Base-by-base conservation (phyloP, 2,329 filamentous ascomycete genomes). In the Cercospora citrullina region DNA sequence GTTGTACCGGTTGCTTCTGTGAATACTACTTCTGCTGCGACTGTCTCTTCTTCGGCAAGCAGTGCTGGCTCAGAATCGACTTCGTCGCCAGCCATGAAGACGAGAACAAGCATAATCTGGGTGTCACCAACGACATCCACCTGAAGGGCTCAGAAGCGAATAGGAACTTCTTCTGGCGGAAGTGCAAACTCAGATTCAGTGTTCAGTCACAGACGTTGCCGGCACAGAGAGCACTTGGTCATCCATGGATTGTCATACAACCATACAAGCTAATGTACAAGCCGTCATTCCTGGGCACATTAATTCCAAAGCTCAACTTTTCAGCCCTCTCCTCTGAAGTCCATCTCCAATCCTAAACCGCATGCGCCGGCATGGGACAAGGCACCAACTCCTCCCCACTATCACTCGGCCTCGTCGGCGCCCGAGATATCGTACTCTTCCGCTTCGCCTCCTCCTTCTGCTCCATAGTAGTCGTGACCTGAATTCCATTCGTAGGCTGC, bases 381-480 rank as follows among this genome's bases (percentile, higher is more conserved):
- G 55, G 55, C 30, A 59, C 55, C n/a, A 66, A 31, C n/a, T 66
- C 42, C 18, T 62, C 58, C 14, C 48, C 59, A 26, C 42, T 62
- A 21, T 66, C 64, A 61, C 60, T 51, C 3, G 33, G 36, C 26
- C 42, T 45, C 36, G 28, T 31, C 30, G 55, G 55, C 9, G 30
- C 28, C 16, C 55, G 28, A 8, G 23, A 36, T 12, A 59, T 36
- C 21, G 45, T 55, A n/a, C 64, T 61, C 57, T 60, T 45, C 36
- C 60, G n/a, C 39, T 65, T 65, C 55, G 60, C 51, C 9, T 51
- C 39, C 39, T 68, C 61, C 14, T 63, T 48, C 42, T 64, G 60
- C 31, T 68, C 66, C 61, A 68, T 62, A 5, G 59, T 60, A 14
- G 66, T 68, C 2, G 66, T 68, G 9, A 64, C 66, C 42, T 68